Evolutionary conservation across 2,329 filamentous ascomycete genomes (phyloP), one percentile per base, ranked within the genome.

Genomic region (Neofusicoccum sp.): DNA sequence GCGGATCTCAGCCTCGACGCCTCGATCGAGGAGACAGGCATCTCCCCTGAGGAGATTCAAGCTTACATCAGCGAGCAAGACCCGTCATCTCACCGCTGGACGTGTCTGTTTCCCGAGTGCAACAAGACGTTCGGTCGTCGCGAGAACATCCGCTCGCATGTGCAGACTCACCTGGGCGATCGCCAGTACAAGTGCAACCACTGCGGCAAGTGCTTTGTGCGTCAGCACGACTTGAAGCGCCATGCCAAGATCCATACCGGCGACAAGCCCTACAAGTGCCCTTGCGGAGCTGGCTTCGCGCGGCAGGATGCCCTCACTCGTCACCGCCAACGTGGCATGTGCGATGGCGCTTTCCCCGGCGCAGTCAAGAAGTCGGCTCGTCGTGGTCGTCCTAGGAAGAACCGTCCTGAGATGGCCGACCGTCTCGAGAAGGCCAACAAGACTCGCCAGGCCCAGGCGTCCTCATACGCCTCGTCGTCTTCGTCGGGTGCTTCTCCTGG

Each of bases 101-200:
- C 74, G 9, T 82, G 80, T 67, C 70, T 81, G 14, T 82, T 75
- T 67, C 80, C 91, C 7, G 87, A 87, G 30, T 99, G 95, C 75
- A 85, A 87, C 67, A 96, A 96, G 75, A 86, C 87, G 58, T 98
- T 99, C 72, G 93, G 93, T n/a, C 86, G 95, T 67, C 96, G 97
- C 75, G 95, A 99, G 75, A 98, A 99, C 77, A 97, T 98, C 80
- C 96, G 96, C 74, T 96, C 93, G 0, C 95, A 99, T 74, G 91
- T 99, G 12, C 95, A 99, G 77, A 99, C 95, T 3, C 95, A 99
- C 76, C 87, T 99, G 65, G 95, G 96, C 69, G 95, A 99, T 74
- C 86, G 95, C 49, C 95, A 97, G 73, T 99, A 91, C 78, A 89
- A 91, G 75, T 99, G 95, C 77, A 92, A 93, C 47, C 88, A 90